phyloP scores from a whole-genome alignment of 176 grass and related monocot species.

The Panicum miliaceum region DNA sequence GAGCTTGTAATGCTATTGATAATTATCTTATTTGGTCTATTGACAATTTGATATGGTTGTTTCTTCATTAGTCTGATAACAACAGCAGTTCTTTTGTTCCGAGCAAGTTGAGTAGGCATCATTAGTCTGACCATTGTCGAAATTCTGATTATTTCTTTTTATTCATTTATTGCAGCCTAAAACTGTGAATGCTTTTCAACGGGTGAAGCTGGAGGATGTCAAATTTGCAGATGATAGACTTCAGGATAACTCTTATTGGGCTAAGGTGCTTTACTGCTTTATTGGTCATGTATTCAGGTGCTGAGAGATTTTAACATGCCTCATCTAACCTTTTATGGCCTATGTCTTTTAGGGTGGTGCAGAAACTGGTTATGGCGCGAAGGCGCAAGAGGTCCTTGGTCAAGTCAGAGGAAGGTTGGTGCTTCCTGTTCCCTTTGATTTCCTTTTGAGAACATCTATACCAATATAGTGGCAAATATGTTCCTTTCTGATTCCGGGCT shows the following conservation, averaged over 20 bases:
- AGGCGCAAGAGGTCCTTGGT: constrained; percentile 92
- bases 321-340: not conserved
- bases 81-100: not conserved
- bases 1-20: not conserved
- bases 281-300: not conserved
- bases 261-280: constrained; percentile 61
- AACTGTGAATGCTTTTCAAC: constrained; percentile 68
- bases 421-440: not conserved
- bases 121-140: not conserved
- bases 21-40: not conserved
- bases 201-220: constrained; percentile 71
- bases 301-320: not conserved
- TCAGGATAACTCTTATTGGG: constrained; percentile 96
- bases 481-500: not conserved
- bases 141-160: constrained; percentile 5
- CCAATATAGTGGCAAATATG: not conserved
- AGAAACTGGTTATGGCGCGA: constrained; percentile 83
- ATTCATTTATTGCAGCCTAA: constrained; percentile 61
- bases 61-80: not conserved
- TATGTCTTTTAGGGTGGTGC: constrained; percentile 62
- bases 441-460: not conserved
- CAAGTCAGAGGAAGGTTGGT: constrained; percentile 94
- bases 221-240: constrained; percentile 79
- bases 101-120: not conserved
- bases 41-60: not conserved